Conservation (phyloP, 768 basidiomycete species). For the Russula foetens region DNA sequence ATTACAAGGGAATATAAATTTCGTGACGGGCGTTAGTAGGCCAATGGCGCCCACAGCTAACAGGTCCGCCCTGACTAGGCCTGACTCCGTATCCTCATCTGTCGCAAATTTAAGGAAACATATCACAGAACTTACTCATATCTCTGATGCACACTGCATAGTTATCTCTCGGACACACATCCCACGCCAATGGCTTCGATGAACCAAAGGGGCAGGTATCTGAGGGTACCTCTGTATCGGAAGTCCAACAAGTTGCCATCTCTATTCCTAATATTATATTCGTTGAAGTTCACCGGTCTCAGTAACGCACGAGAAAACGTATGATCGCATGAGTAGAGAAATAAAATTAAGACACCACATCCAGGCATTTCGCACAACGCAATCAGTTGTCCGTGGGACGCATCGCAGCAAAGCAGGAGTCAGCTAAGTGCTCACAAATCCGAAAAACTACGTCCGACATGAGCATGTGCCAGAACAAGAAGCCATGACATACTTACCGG, state of each 20-base stretch:
- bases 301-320: background rate
- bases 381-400: background rate
- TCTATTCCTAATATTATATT: background rate
- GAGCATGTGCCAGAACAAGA: background rate
- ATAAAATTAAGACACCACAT: background rate
- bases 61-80: too few relatives aligned
- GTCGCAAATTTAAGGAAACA: too few relatives aligned
- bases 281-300: background rate
- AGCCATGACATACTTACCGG: slow-evolving; percentile 41
- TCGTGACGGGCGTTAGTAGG: too few relatives aligned
- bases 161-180: too few relatives aligned
- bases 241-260: background rate
- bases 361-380: background rate
- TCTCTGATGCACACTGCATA: too few relatives aligned
- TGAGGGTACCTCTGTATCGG: too few relatives aligned
- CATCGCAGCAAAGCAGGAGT: background rate
- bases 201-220: too few relatives aligned
- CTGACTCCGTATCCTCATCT: too few relatives aligned
- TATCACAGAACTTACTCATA: too few relatives aligned
- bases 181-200: too few relatives aligned
- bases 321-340: background rate
- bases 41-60: too few relatives aligned
- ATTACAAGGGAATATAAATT: background rate
- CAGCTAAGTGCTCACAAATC: background rate
- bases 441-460: slow-evolving; percentile 2